Evolutionary conservation across 169 alveolate genomes (phyloP), one percentile per base, ranked within the genome.

Genomic region (Babesia sp.): DNA sequence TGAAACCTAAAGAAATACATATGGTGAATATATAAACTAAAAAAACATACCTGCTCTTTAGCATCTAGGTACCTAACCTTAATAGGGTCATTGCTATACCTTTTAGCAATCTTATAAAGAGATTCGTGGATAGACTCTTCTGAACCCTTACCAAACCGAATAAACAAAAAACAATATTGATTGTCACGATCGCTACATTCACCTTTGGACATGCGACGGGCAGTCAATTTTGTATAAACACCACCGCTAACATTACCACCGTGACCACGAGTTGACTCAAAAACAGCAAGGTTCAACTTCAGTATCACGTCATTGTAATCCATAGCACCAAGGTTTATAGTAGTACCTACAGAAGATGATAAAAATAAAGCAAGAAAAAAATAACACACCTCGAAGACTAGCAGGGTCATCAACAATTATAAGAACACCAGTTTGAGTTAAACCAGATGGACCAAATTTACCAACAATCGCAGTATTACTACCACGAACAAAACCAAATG

Each of bases 151-250:
- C 84, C 85, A 41, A 56, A 81, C 39, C 56, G 50, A 42, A 81
- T 48, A 18, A 71, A 73, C 7, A 81, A 61, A 56, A 81, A 81
- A 26, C 85, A 81, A 63, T 81, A 81, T 50, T 89, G 93, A 22
- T 85, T 82, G 50, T 89, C 93, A 9, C 71, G 82, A 26, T 64
- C 72, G n/a, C 63, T 60, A 63, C 93, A 89, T 22, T 89, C 91
- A 20, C 93, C 93, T 0, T 83, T 28, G 8, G 83, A 90, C 77
- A 81, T 48, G 44, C 60, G 50, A 11, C 67, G 48, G 42, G 60
- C 84, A 11, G 86, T 89, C 39, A 89, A 71, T 69, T 89, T 86
- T 34, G 81, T 78, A 50, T 89, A 89, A 18, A 50, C 46, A 20
- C 85, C 69, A 6, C 66, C 46, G 55, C 51, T 73, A 5, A 83